Base-by-base conservation (phyloP, 495 filamentous ascomycete genomes). In the Daldinia loculata region DNA sequence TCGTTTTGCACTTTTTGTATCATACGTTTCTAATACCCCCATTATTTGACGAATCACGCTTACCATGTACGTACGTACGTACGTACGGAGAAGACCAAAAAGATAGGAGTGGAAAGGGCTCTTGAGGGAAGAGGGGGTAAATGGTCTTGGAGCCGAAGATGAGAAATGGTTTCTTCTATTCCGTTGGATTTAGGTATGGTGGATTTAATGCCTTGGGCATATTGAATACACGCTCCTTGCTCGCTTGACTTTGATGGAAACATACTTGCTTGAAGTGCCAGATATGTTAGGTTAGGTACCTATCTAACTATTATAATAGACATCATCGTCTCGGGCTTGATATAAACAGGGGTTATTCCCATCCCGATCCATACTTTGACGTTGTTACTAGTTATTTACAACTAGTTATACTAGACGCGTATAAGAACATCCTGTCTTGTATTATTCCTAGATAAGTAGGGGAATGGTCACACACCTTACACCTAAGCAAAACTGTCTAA, bases 21-120 rank as follows among this genome's bases (percentile, higher is more conserved):
- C 30, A 62, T 71, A 66, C 39, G 22, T 71, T 57, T 57, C 62
- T 71, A 66, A 71, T 71, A 66, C 68, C 68, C 68, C 48, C 29
- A n/a, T 32, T 57, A 45, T 43, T 66, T 51, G 48, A 65, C 26
- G 57, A 53, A 27, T 59, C 30, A 59, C 36, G 60, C 48, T 32
- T 32, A 30, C 26, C 19, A 53, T 63, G 52, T 69, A 63, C 43
- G 53, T 55, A 34, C 2, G 30, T 32, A 29, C 29, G 32, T 34
- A 34, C 9, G 32, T 34, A 59, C 14, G 45, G 55, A 55, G 60
- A 45, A 58, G 43, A 43, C 8, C 41, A 52, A 63, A 60, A 43
- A 59, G 12, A 48, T 11, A 24, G 51, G 52, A 58, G 52, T 27
- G 8, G 48, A 57, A 52, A 50, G 26, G 57, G 34, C 58, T 67